A percentile compares a stretch with the other conserved stretches of the same genome.
phyloP scores from a whole-genome alignment of 1,139 yeast species.

The Zygosaccharomyces sapae region DNA sequence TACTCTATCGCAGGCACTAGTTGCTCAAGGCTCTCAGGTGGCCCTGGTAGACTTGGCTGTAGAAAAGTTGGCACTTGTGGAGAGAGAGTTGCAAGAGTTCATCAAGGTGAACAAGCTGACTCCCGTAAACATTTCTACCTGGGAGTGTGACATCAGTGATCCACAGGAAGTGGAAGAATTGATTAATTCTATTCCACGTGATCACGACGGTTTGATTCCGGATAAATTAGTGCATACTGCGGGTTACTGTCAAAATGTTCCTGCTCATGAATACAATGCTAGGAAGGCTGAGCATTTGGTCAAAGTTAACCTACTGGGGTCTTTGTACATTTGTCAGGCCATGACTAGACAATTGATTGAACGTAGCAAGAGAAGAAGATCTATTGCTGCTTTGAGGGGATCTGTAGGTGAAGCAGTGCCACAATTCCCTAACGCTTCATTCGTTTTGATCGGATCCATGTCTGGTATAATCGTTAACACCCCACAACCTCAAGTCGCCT shows the following conservation, averaged over 20 bases:
- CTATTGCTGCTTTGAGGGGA: slow-evolving; percentile 16
- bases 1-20: slow-evolving; percentile 57
- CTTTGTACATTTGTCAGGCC: slow-evolving; percentile 61
- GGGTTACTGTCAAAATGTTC: slow-evolving; percentile 77
- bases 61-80: slow-evolving; percentile 56
- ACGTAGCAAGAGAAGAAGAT: slow-evolving; percentile 37
- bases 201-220: slow-evolving; percentile 54
- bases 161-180: slow-evolving; percentile 55
- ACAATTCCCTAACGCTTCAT: slow-evolving; percentile 47
- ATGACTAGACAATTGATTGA: slow-evolving; percentile 66
- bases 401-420: slow-evolving; percentile 22
- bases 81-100: slow-evolving; percentile 55
- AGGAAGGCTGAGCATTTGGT: slow-evolving; percentile 62
- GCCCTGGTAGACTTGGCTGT: slow-evolving; percentile 72
- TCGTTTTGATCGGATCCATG: slow-evolving; percentile 79
- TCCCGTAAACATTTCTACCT: slow-evolving; percentile 54
- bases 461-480: slow-evolving; percentile 77
- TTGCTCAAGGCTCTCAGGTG: slow-evolving; percentile 66
- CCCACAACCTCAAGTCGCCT: slow-evolving; percentile 84
- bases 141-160: slow-evolving; percentile 76
- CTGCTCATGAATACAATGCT: slow-evolving; percentile 76
- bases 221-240: slow-evolving; percentile 71
- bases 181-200: slow-evolving; percentile 45
- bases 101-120: slow-evolving; percentile 44
- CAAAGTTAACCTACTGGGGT: slow-evolving; percentile 72